Conservation (phyloP, 345 rosid genomes). For the Populus nigra region DNA sequence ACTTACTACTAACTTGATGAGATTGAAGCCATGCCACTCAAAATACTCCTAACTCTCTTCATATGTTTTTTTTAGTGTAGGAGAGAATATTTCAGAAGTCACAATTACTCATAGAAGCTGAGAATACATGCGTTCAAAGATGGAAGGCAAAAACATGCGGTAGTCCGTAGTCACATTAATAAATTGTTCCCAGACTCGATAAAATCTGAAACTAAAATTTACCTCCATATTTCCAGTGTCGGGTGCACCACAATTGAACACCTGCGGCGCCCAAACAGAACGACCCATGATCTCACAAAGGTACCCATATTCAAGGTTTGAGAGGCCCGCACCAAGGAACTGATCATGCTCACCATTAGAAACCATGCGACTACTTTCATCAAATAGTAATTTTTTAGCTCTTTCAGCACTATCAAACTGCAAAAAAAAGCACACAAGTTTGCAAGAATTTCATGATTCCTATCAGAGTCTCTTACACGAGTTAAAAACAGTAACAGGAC, state of each 20-base stretch:
- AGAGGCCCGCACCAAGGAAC: conserved; percentile 83
- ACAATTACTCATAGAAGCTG: background rate
- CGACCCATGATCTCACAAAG: conserved; percentile 99
- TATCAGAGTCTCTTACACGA: background rate
- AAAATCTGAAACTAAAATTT: conserved; percentile 14
- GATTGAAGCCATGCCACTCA: conserved; percentile 16
- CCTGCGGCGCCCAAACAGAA: conserved; percentile 92
- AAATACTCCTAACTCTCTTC: background rate
- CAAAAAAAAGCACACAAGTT: conserved; percentile 25
- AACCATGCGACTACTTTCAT: conserved; percentile 30
- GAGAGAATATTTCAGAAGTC: background rate
- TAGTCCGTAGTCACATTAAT: background rate
- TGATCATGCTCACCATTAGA: conserved; percentile 33
- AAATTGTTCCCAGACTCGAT: background rate
- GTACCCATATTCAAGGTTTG: conserved; percentile 93
- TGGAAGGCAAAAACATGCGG: background rate
- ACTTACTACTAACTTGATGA: background rate
- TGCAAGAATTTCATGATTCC: conserved; percentile 7
- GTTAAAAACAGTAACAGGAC: background rate
- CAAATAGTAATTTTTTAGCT: conserved; percentile 61
- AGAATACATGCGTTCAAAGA: background rate
- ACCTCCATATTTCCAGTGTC: conserved; percentile 99
- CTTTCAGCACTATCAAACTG: conserved; percentile 90
- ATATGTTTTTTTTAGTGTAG: background rate
- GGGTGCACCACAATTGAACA: conserved; percentile 95